A percentile compares a stretch with the other conserved stretches of the same genome.
Conservation (phyloP, 352 stramenopile species). For the Phytopythium kandeliae region DNA sequence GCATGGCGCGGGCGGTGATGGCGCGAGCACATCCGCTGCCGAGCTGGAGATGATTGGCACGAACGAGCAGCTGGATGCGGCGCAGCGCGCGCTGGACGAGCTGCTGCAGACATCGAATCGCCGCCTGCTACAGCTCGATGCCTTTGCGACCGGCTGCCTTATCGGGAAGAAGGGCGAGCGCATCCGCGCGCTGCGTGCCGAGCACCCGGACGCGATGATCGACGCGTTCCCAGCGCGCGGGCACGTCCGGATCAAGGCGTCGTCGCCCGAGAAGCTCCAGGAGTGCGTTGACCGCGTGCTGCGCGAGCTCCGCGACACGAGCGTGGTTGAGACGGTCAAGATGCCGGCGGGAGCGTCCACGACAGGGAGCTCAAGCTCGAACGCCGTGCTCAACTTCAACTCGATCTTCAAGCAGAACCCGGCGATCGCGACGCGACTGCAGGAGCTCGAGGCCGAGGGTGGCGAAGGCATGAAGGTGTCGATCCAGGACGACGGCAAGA, state of each 20-base stretch:
- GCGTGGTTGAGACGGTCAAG: conserved; percentile 57
- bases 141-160: conserved; percentile 61
- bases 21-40: conserved; percentile 15
- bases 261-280: conserved; percentile 45
- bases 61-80: conserved; percentile 47
- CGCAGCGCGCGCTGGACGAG: conserved; percentile 43
- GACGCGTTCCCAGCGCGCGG: conserved; percentile 66
- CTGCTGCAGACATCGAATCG: conserved; percentile 74
- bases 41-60: conserved; percentile 78
- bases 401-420: conserved; percentile 51
- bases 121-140: conserved; percentile 68
- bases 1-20: neutral
- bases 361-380: conserved; percentile 6
- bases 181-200: conserved; percentile 62
- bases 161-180: conserved; percentile 81
- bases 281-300: conserved; percentile 56
- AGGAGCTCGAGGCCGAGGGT: conserved; percentile 70
- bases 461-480: conserved; percentile 57
- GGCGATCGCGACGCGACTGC: conserved; percentile 46
- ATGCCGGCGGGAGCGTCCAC: conserved; percentile 14
- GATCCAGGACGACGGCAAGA: conserved; percentile 60
- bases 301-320: conserved; percentile 52
- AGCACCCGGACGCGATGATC: conserved; percentile 56
- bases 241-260: conserved; percentile 66
- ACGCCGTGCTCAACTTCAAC: conserved; percentile 38